Percentiles rank a stretch among this genome's conserved stretches.
These are phyloP conservation scores for Mycocentrospora acerina DNA, from an alignment of 2,329 filamentous ascomycete species.

Conservation along the genomic window DNA sequence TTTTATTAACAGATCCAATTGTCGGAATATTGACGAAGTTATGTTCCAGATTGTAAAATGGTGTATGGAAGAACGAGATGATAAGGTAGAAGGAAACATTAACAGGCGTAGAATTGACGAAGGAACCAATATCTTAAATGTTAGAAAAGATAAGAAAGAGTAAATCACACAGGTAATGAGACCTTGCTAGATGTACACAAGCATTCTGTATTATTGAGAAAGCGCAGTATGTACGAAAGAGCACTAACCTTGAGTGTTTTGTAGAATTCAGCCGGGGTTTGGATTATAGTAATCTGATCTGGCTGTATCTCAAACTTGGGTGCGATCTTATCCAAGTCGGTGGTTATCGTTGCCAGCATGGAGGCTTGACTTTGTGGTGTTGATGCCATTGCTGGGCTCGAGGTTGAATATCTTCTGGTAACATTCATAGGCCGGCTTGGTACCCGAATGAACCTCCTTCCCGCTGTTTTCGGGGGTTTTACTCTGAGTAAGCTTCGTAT, in stretches of 20 bases:
- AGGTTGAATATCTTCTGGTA: constrained; percentile 37
- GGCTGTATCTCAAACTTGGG: constrained; percentile 87
- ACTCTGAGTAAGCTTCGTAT: constrained; percentile 31
- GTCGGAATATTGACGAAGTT: too few relatives aligned
- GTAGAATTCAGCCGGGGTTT: constrained; percentile 86
- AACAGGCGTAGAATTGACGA: too few relatives aligned
- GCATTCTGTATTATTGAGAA: not conserved
- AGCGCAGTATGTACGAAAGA: not conserved
- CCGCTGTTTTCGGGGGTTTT: constrained; percentile 20
- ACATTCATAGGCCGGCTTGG: constrained; percentile 16
- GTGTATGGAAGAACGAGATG: too few relatives aligned
- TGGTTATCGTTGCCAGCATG: constrained; percentile 61
- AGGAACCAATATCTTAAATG: too few relatives aligned
- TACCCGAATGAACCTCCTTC: constrained; percentile 18
- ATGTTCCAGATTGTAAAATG: too few relatives aligned
- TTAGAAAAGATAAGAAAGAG: too few relatives aligned
- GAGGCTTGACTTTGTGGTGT: constrained; percentile 51
- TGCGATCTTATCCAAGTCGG: constrained; percentile 82
- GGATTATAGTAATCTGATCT: constrained; percentile 76
- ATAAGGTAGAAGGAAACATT: too few relatives aligned
- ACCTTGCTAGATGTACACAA: too few relatives aligned
- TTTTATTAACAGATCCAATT: too few relatives aligned
- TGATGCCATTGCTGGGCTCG: constrained; percentile 30
- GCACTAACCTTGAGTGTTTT: constrained; percentile 75
- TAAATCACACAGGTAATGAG: too few relatives aligned